Evolutionary conservation across 1,284 basidiomycete genomes (phyloP), one percentile per base, ranked within the genome.

Genomic region (Pseudozyma sp.): DNA sequence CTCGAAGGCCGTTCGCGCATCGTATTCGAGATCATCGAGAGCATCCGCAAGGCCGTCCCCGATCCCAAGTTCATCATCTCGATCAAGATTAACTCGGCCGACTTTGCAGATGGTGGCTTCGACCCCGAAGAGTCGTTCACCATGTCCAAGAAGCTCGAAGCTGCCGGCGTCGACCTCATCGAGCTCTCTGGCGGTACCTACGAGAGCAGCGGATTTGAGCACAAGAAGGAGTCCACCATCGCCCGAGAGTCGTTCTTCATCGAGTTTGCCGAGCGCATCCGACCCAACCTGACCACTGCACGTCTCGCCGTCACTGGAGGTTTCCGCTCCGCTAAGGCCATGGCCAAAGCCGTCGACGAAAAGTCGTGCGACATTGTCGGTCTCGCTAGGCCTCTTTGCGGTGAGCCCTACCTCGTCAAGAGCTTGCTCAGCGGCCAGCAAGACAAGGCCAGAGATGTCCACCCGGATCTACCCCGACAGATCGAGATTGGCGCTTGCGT

Each of bases 181-280:
- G 92, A 94, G 85, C 89, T 95, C 60, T 92, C 90, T 65, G 94
- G 93, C 7, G 93, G 93, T 2, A 91, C 91, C 79, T 95, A 95
- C 78, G 92, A 94, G 81, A 88, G 88, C 34, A 91, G 91, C 70
- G 89, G 92, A 90, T 80, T 50, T 87, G 54, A 67, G 66, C 58
- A 62, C 73, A 75, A 75, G 55, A 62, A 69, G 59, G 67, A 72
- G 45, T 67, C 71, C n/a, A 77, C 74, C 35, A 69, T 68, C 30
- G 57, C 89, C 87, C 52, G 86, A 88, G 81, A 86, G 87, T 78
- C 84, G 82, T 73, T 85, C 89, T 74, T 87, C 56, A 70, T 71
- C 62, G 81, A 66, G 71, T 84, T 78, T 73, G 86, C 88, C 43
- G 85, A 87, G 34, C 71, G 80, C 30, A 74, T 74, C 43, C 77